These are phyloP conservation scores for Xylariaceae sp. DNA, from an alignment of 2,329 filamentous ascomycete genomes.

Conservation along the genomic window DNA sequence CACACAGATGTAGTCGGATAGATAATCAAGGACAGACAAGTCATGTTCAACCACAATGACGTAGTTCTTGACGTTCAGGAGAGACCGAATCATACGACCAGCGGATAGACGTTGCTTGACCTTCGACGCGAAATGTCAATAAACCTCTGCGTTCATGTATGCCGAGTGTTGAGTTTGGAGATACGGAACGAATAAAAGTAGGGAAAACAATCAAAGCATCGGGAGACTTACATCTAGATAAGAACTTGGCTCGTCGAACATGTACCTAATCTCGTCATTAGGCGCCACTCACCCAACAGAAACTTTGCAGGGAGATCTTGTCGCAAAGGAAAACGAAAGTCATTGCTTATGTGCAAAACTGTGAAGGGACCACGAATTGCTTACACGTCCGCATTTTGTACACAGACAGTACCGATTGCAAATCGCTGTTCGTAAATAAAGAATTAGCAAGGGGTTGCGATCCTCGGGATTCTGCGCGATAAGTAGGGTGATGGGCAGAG, in stretches of 20 bases:
- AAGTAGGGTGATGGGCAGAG: background rate
- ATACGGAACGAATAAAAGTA: background rate
- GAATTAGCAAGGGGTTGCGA: background rate
- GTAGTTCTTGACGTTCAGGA: slow-evolving; percentile 84
- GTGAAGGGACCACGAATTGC: background rate
- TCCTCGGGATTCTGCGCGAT: background rate
- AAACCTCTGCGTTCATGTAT: background rate
- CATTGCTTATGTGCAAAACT: background rate
- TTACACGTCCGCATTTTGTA: slow-evolving; percentile 83
- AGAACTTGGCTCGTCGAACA: slow-evolving; percentile 99
- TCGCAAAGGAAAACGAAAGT: background rate
- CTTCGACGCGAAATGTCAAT: slow-evolving; percentile 3
- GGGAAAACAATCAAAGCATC: too few species aligned
- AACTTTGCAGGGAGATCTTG: background rate
- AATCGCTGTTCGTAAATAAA: slow-evolving; percentile 60
- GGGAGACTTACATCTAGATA: slow-evolving; percentile 83
- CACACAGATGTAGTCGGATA: slow-evolving; percentile 97
- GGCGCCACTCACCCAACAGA: background rate
- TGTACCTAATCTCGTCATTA: slow-evolving; percentile 52
- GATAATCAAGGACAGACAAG: slow-evolving; percentile 95
- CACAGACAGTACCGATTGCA: slow-evolving; percentile 90
- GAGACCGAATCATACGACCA: slow-evolving; percentile 83
- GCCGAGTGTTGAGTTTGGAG: background rate
- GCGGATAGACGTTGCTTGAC: slow-evolving; percentile 83
- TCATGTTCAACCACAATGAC: slow-evolving; percentile 99